Percentiles rank a stretch among this genome's conserved stretches.
These are phyloP conservation scores for Aspergillus sp. DNA, from an alignment of 2,329 filamentous ascomycete species.

Conservation along the genomic window DNA sequence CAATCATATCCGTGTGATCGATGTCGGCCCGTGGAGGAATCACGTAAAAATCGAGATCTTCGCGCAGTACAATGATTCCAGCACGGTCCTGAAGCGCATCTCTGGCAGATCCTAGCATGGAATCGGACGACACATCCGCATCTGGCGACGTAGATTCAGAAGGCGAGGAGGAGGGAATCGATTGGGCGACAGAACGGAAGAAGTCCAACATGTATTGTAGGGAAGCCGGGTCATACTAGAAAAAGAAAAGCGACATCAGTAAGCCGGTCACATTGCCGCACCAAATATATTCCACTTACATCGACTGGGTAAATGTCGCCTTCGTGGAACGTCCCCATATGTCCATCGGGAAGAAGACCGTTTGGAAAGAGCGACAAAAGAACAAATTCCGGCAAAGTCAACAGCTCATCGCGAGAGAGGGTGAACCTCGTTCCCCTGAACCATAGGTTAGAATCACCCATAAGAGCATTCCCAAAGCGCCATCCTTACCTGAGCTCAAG, in stretches of 20 bases:
- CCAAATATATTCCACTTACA: slow-evolving; percentile 54
- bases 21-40: slow-evolving; percentile 85
- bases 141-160: slow-evolving; percentile 59
- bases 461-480: slow-evolving; percentile 1
- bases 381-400: slow-evolving; percentile 95
- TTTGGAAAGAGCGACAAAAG: slow-evolving; percentile 96
- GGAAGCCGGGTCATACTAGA: slow-evolving; percentile 89
- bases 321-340: slow-evolving; percentile 88
- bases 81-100: slow-evolving; percentile 81
- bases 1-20: slow-evolving; percentile 82
- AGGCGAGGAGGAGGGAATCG: slow-evolving; percentile 64
- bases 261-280: neutral
- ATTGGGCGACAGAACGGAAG: slow-evolving; percentile 91
- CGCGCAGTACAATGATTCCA: slow-evolving; percentile 91
- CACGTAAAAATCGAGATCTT: slow-evolving; percentile 95
- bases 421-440: slow-evolving; percentile 84
- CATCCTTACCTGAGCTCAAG: slow-evolving; percentile 79
- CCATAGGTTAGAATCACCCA: slow-evolving; percentile 8
- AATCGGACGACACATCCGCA: slow-evolving; percentile 61
- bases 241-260: slow-evolving; percentile 6
- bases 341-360: slow-evolving; percentile 92
- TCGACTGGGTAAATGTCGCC: slow-evolving; percentile 95
- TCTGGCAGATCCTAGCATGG: slow-evolving; percentile 61
- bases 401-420: slow-evolving; percentile 84
- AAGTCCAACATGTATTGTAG: slow-evolving; percentile 99